Evolutionary conservation across 768 basidiomycete species (phyloP), one percentile per base, ranked within the genome.

Genomic region (Fomitopsis serialis): DNA sequence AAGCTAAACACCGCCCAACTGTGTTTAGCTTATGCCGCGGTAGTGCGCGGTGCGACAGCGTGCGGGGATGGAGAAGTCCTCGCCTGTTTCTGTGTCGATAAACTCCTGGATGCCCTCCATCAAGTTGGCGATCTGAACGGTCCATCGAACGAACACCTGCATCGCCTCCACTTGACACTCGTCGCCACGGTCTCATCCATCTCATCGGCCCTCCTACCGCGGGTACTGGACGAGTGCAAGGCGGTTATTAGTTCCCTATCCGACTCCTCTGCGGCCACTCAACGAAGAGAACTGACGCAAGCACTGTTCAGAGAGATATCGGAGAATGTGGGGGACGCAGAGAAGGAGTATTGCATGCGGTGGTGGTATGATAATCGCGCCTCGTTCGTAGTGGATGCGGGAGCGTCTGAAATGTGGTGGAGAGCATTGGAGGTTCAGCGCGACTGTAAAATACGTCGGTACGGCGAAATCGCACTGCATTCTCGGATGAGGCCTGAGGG

Each of bases 11-110:
- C 78, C 0, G 52, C 74, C 0, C 92, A 93, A 62, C 75, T 93
- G 8, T 70, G 85, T 25, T 74, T 91, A 37, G 90, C 92, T 6
- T 92, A 80, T 62, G 73, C 85, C n/a, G 78, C 85, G 7, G 74
- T 92, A 12, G 81, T 89, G 23, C 72, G 77, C 55, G 78, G 81
- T 51, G 85, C 87, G 0, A 73, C 74, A 36, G 72, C 56, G 21
- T 60, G 54, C 63, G 6, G 25, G 15, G 45, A 46, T 24, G 62
- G 56, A 22, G 66, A 76, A 46, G 70, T 77, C 0, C 74, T 89
- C n/a, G 81, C 82, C 3, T 87, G 85, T 81, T 78, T 84, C 61
- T 88, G 84, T 68, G 70, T 92, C 53, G 77, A 78, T 48, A 63
- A 75, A 32, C 70, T 90, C 25, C 64, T 87, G 15, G 68, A 71